Percentiles rank a stretch among this genome's conserved stretches.
Conservation (phyloP, 148 eudicot species). For the Nepenthes gracilis region DNA sequence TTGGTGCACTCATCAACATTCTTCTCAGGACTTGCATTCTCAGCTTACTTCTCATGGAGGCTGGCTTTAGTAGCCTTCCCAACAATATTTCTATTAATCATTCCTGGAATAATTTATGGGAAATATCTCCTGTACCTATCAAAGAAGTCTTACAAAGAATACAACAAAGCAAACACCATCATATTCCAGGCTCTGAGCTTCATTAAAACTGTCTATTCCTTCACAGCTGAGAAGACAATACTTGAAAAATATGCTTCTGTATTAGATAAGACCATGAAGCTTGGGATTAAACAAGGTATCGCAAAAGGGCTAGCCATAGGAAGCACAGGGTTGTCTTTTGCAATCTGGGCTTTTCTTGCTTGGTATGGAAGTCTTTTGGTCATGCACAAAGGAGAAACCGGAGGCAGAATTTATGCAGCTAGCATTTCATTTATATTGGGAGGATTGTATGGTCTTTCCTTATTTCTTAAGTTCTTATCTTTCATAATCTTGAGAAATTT, state of each 20-base stretch:
- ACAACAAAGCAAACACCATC: conserved; percentile 60
- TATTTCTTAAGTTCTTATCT: conserved; percentile 1
- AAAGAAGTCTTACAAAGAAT: conserved; percentile 46
- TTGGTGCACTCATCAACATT: conserved; percentile 78
- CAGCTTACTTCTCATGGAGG: conserved; percentile 88
- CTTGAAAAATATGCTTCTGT: conserved; percentile 49
- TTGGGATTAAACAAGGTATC: conserved; percentile 70
- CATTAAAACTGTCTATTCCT: conserved; percentile 78
- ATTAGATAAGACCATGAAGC: conserved; percentile 42
- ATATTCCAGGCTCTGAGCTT: conserved; percentile 72
- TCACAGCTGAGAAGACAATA: conserved; percentile 71
- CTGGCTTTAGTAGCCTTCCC: conserved; percentile 68
- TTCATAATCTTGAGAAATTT: not conserved
- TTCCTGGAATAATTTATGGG: conserved; percentile 75
- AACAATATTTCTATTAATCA: conserved; percentile 56
- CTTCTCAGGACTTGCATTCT: conserved; percentile 77
- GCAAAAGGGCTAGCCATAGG: conserved; percentile 95
- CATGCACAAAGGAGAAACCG: conserved; percentile 79
- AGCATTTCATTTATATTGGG: conserved; percentile 73
- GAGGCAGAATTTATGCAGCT: conserved; percentile 82
- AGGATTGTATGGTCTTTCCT: conserved; percentile 52
- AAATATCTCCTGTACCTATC: conserved; percentile 59
- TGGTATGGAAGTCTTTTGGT: conserved; percentile 92
- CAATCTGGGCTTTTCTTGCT: conserved; percentile 91
- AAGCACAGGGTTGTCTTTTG: conserved; percentile 72